Evolutionary conservation across 2,329 filamentous ascomycete species (phyloP).

Genomic region (Ophiostoma ulmi): DNA sequence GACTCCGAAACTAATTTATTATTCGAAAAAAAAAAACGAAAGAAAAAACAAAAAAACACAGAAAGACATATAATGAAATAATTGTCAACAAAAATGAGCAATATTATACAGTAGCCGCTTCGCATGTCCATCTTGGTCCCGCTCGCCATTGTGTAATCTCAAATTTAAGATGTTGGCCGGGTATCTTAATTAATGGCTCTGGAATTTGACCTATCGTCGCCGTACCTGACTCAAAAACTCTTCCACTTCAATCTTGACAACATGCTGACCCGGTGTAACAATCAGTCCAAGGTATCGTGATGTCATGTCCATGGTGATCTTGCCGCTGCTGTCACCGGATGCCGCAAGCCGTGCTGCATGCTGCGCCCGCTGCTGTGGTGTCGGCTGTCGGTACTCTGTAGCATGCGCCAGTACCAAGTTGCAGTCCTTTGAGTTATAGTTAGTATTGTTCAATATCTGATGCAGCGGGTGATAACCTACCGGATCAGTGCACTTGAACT

Average conservation of each 20-base stretch:
- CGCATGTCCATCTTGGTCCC: too few species aligned
- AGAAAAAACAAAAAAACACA: too few species aligned
- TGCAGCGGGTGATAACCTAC: constrained; percentile 40
- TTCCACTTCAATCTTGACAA: constrained; percentile 84
- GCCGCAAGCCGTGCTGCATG: constrained; percentile 36
- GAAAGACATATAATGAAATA: too few species aligned
- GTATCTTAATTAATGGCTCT: too few species aligned
- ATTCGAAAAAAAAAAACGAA: too few species aligned
- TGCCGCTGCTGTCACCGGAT: constrained; percentile 32
- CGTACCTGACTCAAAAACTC: constrained; percentile 57
- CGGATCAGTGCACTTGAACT: constrained; percentile 91
- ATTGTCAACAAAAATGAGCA: too few species aligned
- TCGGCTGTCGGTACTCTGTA: constrained; percentile 82
- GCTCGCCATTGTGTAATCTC: too few species aligned
- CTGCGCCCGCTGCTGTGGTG: constrained; percentile 43
- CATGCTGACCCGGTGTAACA: constrained; percentile 80
- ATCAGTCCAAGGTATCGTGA: constrained; percentile 84
- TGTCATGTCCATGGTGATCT: constrained; percentile 63
- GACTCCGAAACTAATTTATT: too few species aligned
- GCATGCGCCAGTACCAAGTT: constrained; percentile 84
- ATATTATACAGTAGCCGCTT: too few species aligned
- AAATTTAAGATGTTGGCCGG: too few species aligned
- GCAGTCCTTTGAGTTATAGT: constrained; percentile 56
- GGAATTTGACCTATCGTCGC: constrained; percentile 5
- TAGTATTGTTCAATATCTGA: too few species aligned